These are phyloP conservation scores for Gentiana straminea DNA, from an alignment of 257 asterid species.

Conservation along the genomic window DNA sequence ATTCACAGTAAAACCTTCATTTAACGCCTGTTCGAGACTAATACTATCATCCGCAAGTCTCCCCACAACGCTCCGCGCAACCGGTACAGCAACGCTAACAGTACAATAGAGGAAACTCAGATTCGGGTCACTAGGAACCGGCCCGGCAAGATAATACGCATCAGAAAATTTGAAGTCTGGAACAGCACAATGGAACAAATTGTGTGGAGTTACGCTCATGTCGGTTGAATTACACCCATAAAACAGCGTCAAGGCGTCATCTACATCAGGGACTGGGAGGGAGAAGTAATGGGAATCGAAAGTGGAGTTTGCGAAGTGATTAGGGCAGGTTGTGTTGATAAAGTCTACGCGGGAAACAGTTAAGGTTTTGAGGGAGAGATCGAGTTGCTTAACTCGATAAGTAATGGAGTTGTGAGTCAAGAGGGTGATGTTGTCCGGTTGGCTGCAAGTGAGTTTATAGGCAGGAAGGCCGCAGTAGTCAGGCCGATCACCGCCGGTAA, in stretches of 20 bases:
- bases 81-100: slow-evolving; percentile 22
- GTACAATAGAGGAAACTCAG: slow-evolving; percentile 21
- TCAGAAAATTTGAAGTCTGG: slow-evolving; percentile 14
- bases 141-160: slow-evolving; percentile 34
- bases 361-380: slow-evolving; percentile 22
- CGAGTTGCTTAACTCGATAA: slow-evolving; percentile 35
- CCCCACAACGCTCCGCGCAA: slow-evolving; percentile 20
- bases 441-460: slow-evolving; percentile 35
- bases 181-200: slow-evolving; percentile 29
- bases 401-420: slow-evolving; percentile 25
- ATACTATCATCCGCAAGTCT: slow-evolving; percentile 18
- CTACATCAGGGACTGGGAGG: slow-evolving; percentile 8
- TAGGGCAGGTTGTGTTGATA: slow-evolving; percentile 30
- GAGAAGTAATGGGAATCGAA: slow-evolving; percentile 23
- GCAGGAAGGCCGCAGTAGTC: slow-evolving; percentile 49
- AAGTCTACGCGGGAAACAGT: slow-evolving; percentile 44
- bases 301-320: slow-evolving; percentile 30
- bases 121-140: slow-evolving; percentile 39
- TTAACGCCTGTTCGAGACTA: slow-evolving; percentile 35
- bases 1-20: slow-evolving; percentile 45
- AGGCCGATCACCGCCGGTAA: slow-evolving; percentile 51
- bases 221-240: slow-evolving; percentile 42
- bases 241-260: slow-evolving; percentile 22
- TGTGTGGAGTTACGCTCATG: slow-evolving; percentile 15
- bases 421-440: slow-evolving; percentile 19